Evolutionary conservation across 495 filamentous ascomycete genomes (phyloP).

Genomic region (Penicillium cosmopolitanum): DNA sequence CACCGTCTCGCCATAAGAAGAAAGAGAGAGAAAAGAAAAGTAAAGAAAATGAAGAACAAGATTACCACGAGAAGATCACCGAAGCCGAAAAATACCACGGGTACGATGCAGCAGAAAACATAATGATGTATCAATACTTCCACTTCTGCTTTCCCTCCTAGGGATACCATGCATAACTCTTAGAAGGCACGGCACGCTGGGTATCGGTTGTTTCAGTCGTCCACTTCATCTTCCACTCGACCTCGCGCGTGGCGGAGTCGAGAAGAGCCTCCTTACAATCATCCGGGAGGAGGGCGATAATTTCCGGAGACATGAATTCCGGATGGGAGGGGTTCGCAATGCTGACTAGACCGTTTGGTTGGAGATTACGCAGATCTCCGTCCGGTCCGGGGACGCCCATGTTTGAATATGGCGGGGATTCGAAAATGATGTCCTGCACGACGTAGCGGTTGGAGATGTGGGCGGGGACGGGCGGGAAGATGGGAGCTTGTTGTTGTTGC

Average conservation of each 20-base stretch:
- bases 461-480: constrained; percentile 67
- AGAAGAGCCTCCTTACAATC: constrained; percentile 74
- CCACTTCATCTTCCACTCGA: constrained; percentile 75
- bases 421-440: constrained; percentile 71
- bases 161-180: constrained; percentile 55
- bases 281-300: constrained; percentile 68
- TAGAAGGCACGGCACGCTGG: constrained; percentile 49
- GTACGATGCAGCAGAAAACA: too few species aligned
- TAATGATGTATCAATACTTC: too few species aligned
- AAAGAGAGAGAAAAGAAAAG: not conserved
- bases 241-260: constrained; percentile 61
- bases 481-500: constrained; percentile 20
- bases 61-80: not conserved
- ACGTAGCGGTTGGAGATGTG: constrained; percentile 74
- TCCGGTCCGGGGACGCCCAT: constrained; percentile 69
- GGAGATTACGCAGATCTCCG: constrained; percentile 58
- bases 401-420: constrained; percentile 59
- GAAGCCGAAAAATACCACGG: too few species aligned
- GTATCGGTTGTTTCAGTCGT: constrained; percentile 60
- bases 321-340: constrained; percentile 41
- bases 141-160: constrained; percentile 18
- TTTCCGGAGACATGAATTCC: constrained; percentile 64
- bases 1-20: not conserved
- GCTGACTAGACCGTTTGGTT: constrained; percentile 67
- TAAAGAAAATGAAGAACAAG: too few species aligned